Conservation (phyloP, 1,284 basidiomycete species). For the Malassezia yamatoensis region DNA sequence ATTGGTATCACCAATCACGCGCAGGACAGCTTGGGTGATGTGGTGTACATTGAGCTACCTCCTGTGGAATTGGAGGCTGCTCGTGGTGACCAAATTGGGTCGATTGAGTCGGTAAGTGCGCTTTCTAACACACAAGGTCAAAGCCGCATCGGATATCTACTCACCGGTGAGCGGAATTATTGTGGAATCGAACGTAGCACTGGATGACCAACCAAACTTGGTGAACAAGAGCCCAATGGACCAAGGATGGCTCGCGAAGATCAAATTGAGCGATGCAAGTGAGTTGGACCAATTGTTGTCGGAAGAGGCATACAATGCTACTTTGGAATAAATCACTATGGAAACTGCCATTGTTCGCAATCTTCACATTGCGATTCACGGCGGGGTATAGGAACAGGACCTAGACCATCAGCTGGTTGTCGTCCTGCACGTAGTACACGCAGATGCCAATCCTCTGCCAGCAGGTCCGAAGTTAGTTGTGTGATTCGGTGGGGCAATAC, state of each 20-base stretch:
- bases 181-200: constrained; percentile 65
- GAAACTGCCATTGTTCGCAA: constrained; percentile 16
- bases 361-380: constrained; percentile 12
- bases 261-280: constrained; percentile 65
- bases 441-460: constrained; percentile 66
- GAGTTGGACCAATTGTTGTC: constrained; percentile 68
- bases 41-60: constrained; percentile 93
- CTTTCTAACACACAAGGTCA: constrained; percentile 51
- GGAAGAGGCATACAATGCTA: constrained; percentile 63
- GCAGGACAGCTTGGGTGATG: constrained; percentile 83
- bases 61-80: constrained; percentile 59
- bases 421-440: not conserved
- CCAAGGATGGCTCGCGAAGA: constrained; percentile 89
- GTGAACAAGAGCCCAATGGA: constrained; percentile 82
- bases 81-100: constrained; percentile 84
- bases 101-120: constrained; percentile 64
- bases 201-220: constrained; percentile 64
- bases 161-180: constrained; percentile 81
- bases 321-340: constrained; percentile 11
- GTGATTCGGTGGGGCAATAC: constrained; percentile 68
- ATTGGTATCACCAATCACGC: constrained; percentile 89
- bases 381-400: constrained; percentile 8
- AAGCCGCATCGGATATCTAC: constrained; percentile 94
- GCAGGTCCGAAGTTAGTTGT: constrained; percentile 62
- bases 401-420: not conserved